Base-by-base conservation (phyloP, 352 stramenopile genomes). In the Phytophthora cactorum region DNA sequence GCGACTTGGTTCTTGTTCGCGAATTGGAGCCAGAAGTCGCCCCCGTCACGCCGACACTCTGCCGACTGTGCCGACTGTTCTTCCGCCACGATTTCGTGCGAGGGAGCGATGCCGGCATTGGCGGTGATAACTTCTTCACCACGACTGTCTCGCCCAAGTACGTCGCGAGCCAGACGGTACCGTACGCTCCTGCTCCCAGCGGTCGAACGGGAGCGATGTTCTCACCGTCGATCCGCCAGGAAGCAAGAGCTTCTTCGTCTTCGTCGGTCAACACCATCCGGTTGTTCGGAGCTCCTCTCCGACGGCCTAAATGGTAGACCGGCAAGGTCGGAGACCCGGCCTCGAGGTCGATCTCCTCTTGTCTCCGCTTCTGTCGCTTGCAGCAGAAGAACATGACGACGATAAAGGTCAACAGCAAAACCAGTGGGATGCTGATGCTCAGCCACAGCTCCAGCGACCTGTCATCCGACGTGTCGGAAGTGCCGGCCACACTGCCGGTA, bases 211-310 rank as follows among this genome's bases (percentile, higher is more conserved):
- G 75, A 2, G 52, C 49, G 22, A 81, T 69, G 28, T 28, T 70
- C 22, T 75, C 51, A 0, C 58, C 73, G 27, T 92, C 79, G n/a
- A 93, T 76, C 1, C 78, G 60, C 66, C 74, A 90, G 2, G 66
- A 65, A 4, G 80, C 64, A 7, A 93, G 61, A 12, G 82, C 79
- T 53, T 88, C 70, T 54, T 93, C 86, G 36, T 92, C 81, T 52
- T 75, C 44, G 12, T 53, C 9, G 1, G 68, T 77, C 28, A 79
- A 53, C 5, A 29, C 58, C 22, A 61, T 53, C 41, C 0, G n/a
- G 34, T 36, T 32, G 43, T 39, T 54, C 9, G 41, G 14, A 2
- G 28, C 25, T 4, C 38, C 50, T 59, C 38, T 65, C 2, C 56
- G 47, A 44, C 68, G 41, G 1, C 58, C 36, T 5, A 63, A 12